phyloP scores from a whole-genome alignment of 1,284 basidiomycete species.

The Boletus nobilissimus region DNA sequence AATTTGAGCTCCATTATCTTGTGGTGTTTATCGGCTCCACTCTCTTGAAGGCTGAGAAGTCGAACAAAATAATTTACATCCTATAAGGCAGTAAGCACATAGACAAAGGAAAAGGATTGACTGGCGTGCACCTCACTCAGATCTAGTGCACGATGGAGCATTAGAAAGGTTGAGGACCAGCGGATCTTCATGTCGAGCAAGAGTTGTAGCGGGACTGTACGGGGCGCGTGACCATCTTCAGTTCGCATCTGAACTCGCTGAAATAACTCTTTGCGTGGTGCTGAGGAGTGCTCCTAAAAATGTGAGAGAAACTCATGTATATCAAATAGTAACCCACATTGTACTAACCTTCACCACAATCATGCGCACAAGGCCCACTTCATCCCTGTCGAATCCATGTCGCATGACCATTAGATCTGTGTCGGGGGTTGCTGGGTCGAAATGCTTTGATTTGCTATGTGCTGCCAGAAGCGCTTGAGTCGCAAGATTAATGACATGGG shows the following conservation, averaged over 20 bases:
- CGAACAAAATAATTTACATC: not conserved
- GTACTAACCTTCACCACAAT: too few species aligned
- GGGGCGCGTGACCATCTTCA: too few species aligned
- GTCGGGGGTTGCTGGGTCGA: too few species aligned
- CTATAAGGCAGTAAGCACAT: not conserved
- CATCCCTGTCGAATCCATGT: too few species aligned
- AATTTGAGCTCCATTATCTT: not conserved
- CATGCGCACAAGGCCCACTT: too few species aligned
- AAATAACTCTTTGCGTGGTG: not conserved
- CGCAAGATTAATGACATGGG: too few species aligned
- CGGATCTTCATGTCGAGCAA: not conserved
- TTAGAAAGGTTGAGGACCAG: conserved; percentile 1
- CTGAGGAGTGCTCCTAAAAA: not conserved
- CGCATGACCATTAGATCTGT: too few species aligned
- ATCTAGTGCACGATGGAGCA: not conserved
- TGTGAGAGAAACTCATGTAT: too few species aligned
- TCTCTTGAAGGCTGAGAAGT: not conserved
- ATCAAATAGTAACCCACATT: too few species aligned
- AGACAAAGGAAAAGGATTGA: too few species aligned
- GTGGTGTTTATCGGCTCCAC: not conserved
- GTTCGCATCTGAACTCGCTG: not conserved
- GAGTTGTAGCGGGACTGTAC: not conserved
- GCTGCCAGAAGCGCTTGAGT: too few species aligned
- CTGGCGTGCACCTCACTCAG: conserved; percentile 12
- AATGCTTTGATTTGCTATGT: too few species aligned